phyloP scores from a whole-genome alignment of 169 alveolate genomes.

The Theileria annulata region DNA sequence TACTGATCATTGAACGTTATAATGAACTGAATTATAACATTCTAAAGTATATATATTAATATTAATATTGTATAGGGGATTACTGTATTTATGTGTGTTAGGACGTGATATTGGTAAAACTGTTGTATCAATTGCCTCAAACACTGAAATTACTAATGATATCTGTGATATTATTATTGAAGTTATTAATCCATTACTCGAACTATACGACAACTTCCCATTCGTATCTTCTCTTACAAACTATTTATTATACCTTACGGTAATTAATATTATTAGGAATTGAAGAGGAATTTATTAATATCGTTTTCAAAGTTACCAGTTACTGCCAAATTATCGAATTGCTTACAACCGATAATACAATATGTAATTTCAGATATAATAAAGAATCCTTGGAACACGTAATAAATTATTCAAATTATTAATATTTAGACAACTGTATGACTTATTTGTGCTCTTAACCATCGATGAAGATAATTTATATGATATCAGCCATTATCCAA shows the following conservation, averaged over 20 bases:
- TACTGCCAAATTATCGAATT: constrained; percentile 34
- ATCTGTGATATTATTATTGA: constrained; percentile 22
- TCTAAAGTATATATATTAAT: constrained; percentile 23
- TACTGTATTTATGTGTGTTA: constrained; percentile 42
- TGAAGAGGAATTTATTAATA: constrained; percentile 37
- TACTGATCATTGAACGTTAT: constrained; percentile 38
- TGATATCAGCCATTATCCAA: constrained; percentile 44
- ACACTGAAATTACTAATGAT: constrained; percentile 23
- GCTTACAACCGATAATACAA: constrained; percentile 60
- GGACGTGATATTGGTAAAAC: constrained; percentile 48
- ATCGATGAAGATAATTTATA: constrained; percentile 50
- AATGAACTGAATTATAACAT: constrained; percentile 23
- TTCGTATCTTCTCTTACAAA: constrained; percentile 13
- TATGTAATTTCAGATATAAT: constrained; percentile 32
- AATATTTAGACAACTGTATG: constrained; percentile 14
- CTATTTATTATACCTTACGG: neutral
- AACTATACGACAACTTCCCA: constrained; percentile 27
- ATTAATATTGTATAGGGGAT: constrained; percentile 20
- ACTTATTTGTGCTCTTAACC: constrained; percentile 25
- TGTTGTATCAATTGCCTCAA: constrained; percentile 42
- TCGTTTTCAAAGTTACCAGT: constrained; percentile 45
- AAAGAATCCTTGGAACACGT: constrained; percentile 56
- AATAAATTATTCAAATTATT: neutral
- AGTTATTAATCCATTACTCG: constrained; percentile 47
- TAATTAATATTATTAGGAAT: constrained; percentile 17